Evolutionary conservation across 1,284 basidiomycete species (phyloP).

Genomic region (Puccinia hordei): DNA sequence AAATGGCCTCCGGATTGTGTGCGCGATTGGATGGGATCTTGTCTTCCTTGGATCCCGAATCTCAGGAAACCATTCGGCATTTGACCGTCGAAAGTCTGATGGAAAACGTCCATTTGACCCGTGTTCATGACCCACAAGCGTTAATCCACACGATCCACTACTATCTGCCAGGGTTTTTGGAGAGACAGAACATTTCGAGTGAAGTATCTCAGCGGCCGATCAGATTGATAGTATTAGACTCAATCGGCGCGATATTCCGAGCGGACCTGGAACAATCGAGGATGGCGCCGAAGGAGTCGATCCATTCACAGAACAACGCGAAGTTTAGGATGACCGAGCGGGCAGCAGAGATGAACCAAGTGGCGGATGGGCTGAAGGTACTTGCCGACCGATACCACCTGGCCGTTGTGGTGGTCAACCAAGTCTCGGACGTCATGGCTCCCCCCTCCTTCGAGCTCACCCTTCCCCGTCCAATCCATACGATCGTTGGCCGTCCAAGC

Average conservation of each 20-base stretch:
- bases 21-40: slow-evolving; percentile 4
- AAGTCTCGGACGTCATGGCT: slow-evolving; percentile 74
- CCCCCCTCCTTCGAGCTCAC: slow-evolving; percentile 54
- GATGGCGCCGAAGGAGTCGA: slow-evolving; percentile 62
- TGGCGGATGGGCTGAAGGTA: slow-evolving; percentile 59
- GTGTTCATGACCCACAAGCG: slow-evolving; percentile 66
- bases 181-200: slow-evolving; percentile 50
- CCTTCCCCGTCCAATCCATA: not conserved
- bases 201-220: slow-evolving; percentile 59
- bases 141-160: slow-evolving; percentile 70
- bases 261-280: slow-evolving; percentile 61
- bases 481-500: slow-evolving; percentile 51
- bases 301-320: slow-evolving; percentile 38
- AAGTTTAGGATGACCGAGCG: slow-evolving; percentile 66
- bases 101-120: slow-evolving; percentile 69
- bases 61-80: not conserved
- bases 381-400: slow-evolving; percentile 69
- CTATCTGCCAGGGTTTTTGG: slow-evolving; percentile 68
- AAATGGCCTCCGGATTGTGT: slow-evolving; percentile 63
- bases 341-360: slow-evolving; percentile 39
- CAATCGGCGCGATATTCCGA: slow-evolving; percentile 77
- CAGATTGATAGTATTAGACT: slow-evolving; percentile 74
- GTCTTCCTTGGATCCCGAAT: not conserved
- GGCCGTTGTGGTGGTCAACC: slow-evolving; percentile 80
- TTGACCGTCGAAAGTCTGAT: slow-evolving; percentile 60